Evolutionary conservation across 305 asterid species (phyloP), one percentile per base, ranked within the genome.

Genomic region (Solanum hybrid): DNA sequence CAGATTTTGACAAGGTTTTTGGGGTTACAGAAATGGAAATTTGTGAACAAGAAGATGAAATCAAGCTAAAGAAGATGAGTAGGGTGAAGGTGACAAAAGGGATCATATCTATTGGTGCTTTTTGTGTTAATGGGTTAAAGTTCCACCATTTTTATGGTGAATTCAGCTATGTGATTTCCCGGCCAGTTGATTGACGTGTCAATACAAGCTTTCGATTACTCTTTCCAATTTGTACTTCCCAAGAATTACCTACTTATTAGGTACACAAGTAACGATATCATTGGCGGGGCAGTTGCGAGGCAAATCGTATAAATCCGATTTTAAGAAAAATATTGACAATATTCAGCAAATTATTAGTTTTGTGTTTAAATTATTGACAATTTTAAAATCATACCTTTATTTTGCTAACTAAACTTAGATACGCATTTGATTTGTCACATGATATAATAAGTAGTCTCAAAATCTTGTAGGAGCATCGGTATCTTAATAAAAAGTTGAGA

Each of bases 1-100:
- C 97, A 32, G 99, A 95, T 90, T 91, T 94, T 87, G 93, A 87
- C 29, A 97, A 32, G 81, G 94, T 88, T 92, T 91, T 93, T 10
- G 96, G 93, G 92, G 93, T 81, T 82, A 94, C 92, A 15, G 95
- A 92, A 20, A 97, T 37, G 17, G 96, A 90, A 31, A 94, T 91
- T 80, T 89, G 75, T 27, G 93, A 89, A 12, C 12, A 79, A 17
- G 87, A 89, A 31, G 86, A 79, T 45, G 39, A 29, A 89, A 83
- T 27, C 3, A 92, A 77, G 79, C 4, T 36, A 3, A 89, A 87
- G 26, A 65, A 32, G 15, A 87, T 17, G 70, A 68, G 14, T n/a
- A 70, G 4, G 39, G 86, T 31, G 61, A 57, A 20, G 68, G 86
- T 88, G 80, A 26, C 76, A 8, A 80, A 79, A 86, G 85, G 83